Evolutionary conservation across 305 asterid species (phyloP).

Genomic region (Fraxinus floribunda): DNA sequence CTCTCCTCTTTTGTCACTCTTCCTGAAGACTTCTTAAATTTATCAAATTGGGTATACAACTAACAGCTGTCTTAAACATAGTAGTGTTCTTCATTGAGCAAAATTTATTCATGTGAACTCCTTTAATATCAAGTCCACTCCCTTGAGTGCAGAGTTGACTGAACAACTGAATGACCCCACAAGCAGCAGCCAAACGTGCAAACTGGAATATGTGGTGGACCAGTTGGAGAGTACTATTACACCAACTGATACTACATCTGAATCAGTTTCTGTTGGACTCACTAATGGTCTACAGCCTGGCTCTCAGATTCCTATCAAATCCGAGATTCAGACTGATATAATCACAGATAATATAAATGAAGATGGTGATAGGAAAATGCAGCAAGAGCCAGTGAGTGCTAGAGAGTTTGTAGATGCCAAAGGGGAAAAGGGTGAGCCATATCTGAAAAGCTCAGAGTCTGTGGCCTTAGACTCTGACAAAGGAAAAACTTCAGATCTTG

Average conservation of each 20-base stretch:
- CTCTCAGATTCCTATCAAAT: conserved; percentile 1
- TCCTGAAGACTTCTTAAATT: background rate
- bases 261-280: conserved; percentile 34
- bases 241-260: conserved; percentile 14
- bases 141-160: conserved; percentile 31
- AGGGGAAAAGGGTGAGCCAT: conserved; percentile 24
- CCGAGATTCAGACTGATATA: conserved; percentile 24
- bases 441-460: conserved; percentile 13
- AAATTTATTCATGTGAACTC: background rate
- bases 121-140: conserved; percentile 17
- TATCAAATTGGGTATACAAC: background rate
- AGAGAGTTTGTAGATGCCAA: conserved; percentile 20
- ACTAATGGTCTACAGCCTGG: conserved; percentile 25
- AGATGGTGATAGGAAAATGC: conserved; percentile 23
- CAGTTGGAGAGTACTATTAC: conserved; percentile 25
- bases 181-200: conserved; percentile 18
- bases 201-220: conserved; percentile 23
- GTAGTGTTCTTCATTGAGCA: background rate
- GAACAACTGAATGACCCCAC: conserved; percentile 26
- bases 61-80: background rate
- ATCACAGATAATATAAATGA: conserved; percentile 10
- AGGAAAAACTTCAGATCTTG: conserved; percentile 25
- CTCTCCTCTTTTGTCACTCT: background rate
- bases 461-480: conserved; percentile 26
- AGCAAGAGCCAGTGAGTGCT: conserved; percentile 21